Evolutionary conservation across 2,329 filamentous ascomycete genomes (phyloP).

Genomic region (Penicillium expansum): DNA sequence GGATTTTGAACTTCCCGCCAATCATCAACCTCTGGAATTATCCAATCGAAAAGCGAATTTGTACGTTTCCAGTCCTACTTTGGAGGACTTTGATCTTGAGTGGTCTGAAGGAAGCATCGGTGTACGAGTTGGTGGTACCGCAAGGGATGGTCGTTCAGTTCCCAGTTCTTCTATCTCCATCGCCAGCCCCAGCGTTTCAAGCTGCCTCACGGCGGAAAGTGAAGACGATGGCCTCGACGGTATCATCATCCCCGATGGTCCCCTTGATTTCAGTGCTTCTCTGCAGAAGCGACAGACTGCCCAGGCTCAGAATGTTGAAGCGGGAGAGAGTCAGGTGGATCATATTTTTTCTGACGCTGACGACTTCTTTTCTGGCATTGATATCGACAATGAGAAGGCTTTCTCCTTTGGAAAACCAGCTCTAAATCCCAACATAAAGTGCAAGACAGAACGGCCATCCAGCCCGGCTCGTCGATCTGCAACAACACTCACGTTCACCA

Average conservation of each 20-base stretch:
- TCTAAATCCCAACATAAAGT: conserved; percentile 85
- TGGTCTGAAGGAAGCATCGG: conserved; percentile 93
- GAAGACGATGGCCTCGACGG: conserved; percentile 91
- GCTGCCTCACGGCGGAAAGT: conserved; percentile 85
- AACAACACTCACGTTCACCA: conserved; percentile 88
- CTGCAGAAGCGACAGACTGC: conserved; percentile 66
- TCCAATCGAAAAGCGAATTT: conserved; percentile 60
- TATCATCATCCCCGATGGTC: conserved; percentile 78
- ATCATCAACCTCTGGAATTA: conserved; percentile 62
- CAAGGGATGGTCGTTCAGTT: conserved; percentile 72
- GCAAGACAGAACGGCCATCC: conserved; percentile 67
- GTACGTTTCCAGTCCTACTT: conserved; percentile 58
- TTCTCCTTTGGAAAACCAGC: conserved; percentile 79
- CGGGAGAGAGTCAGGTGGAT: conserved; percentile 22
- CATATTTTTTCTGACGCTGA: conserved; percentile 49
- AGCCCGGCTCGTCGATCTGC: conserved; percentile 71
- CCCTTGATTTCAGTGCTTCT: conserved; percentile 76
- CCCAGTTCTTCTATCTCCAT: conserved; percentile 85
- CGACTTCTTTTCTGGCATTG: conserved; percentile 82
- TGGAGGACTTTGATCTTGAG: conserved; percentile 75
- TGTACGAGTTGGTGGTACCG: conserved; percentile 83
- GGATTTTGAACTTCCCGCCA: conserved; percentile 68
- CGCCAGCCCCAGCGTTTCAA: conserved; percentile 88
- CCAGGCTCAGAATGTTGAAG: conserved; percentile 34
- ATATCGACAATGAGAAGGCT: conserved; percentile 78